Percentiles rank a stretch among this genome's conserved stretches.
Evolutionary conservation across 1,284 basidiomycete genomes (phyloP).

Genomic region (Ganoderma sinense): DNA sequence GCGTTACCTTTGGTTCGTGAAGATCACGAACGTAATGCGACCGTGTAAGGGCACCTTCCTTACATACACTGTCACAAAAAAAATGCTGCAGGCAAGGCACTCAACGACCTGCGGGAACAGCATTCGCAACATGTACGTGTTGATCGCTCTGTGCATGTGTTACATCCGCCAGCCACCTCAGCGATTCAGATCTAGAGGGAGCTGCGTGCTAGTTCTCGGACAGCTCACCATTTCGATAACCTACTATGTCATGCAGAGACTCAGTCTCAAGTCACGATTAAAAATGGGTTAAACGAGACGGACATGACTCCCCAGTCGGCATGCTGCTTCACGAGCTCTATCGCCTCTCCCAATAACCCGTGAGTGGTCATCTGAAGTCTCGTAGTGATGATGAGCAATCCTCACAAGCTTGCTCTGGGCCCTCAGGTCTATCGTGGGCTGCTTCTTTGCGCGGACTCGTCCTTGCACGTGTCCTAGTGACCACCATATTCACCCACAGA

Average conservation of each 20-base stretch:
- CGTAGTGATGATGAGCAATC: background rate
- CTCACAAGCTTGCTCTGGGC: constrained; percentile 47
- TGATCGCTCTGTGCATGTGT: too few relatives aligned
- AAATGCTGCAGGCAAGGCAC: too few relatives aligned
- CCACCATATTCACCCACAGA: constrained; percentile 42
- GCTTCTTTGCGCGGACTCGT: constrained; percentile 35
- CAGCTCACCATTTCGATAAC: too few relatives aligned
- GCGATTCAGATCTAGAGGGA: too few relatives aligned
- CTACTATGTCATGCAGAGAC: too few relatives aligned
- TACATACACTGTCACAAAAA: background rate
- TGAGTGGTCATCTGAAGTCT: too few relatives aligned
- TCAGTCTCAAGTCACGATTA: too few relatives aligned
- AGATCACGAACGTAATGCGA: constrained; percentile 11
- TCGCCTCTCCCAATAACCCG: constrained; percentile 26
- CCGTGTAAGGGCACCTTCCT: background rate
- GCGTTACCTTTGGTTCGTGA: constrained; percentile 46
- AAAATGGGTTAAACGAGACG: too few relatives aligned
- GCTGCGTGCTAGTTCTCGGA: too few relatives aligned
- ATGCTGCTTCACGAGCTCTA: constrained; percentile 40
- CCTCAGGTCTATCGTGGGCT: constrained; percentile 43
- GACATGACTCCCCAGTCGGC: constrained; percentile 44
- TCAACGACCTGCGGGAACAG: too few relatives aligned
- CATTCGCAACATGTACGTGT: too few relatives aligned
- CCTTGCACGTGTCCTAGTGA: constrained; percentile 39
- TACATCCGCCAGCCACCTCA: too few relatives aligned